These are phyloP conservation scores for Cynara cardunculus DNA, from an alignment of 129 eudicot species.

Conservation along the genomic window DNA sequence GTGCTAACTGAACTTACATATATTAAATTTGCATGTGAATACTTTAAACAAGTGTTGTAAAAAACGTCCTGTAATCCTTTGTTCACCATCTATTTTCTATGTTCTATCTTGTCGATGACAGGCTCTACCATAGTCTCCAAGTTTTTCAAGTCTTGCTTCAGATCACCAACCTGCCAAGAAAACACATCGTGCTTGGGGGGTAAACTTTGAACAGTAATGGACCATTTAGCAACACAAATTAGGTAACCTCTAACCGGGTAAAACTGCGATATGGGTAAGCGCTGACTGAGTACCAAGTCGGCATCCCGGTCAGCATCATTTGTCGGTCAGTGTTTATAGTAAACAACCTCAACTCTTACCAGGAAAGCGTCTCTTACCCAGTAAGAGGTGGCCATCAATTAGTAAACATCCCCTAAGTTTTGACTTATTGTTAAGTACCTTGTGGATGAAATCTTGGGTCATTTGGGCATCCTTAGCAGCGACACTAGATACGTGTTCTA, in stretches of 20 bases:
- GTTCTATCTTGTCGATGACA: conserved; percentile 29
- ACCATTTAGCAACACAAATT: neutral
- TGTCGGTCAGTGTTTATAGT: neutral
- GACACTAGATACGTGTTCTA: conserved; percentile 48
- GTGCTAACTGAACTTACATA: neutral
- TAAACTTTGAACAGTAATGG: neutral
- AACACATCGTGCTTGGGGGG: neutral
- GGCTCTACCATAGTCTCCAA: conserved; percentile 48
- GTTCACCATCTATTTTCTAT: conserved; percentile 2
- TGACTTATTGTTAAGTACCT: conserved; percentile 30
- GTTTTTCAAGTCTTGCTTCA: conserved; percentile 50
- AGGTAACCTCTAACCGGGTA: neutral
- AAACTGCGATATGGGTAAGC: neutral
- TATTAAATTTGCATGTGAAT: neutral
- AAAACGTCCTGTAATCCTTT: neutral
- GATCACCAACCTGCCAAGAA: conserved; percentile 44
- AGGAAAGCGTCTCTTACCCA: neutral
- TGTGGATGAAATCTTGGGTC: conserved; percentile 45
- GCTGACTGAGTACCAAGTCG: neutral
- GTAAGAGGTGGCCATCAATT: neutral
- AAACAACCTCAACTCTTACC: neutral
- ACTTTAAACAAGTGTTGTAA: neutral
- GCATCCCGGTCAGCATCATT: neutral
- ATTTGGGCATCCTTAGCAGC: conserved; percentile 51
- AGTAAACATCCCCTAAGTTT: neutral